phyloP scores from a whole-genome alignment of 768 basidiomycete genomes.

The Nidularia pulvinata region DNA sequence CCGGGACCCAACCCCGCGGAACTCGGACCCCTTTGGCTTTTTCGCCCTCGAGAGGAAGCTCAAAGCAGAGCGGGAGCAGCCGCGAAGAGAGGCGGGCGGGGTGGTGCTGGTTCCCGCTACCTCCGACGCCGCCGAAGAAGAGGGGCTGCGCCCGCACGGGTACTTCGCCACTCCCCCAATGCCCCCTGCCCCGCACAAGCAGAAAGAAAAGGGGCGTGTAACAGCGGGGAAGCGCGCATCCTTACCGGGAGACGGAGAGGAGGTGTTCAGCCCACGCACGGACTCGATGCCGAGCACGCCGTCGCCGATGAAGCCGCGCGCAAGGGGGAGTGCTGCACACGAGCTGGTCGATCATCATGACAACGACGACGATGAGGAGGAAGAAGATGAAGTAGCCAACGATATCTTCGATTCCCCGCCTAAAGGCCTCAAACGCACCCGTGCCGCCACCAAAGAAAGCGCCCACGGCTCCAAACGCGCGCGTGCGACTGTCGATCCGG shows the following conservation, averaged over 20 bases:
- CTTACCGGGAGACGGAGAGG: not conserved
- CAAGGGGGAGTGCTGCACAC: not conserved
- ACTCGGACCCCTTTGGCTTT: conserved; percentile 9
- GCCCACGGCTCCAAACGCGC: too few relatives aligned
- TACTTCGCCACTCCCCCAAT: not conserved
- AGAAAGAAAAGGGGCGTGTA: not conserved
- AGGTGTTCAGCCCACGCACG: not conserved
- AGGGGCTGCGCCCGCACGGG: not conserved
- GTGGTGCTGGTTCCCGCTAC: not conserved
- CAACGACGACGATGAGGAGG: not conserved
- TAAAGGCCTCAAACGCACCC: too few relatives aligned
- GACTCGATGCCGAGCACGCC: not conserved
- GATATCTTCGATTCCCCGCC: too few relatives aligned
- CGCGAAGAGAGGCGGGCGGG: not conserved
- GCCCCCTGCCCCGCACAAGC: not conserved
- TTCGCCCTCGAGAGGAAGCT: not conserved
- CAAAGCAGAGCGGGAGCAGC: not conserved
- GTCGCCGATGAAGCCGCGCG: not conserved
- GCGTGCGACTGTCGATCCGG: conserved; percentile 1
- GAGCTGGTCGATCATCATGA: not conserved
- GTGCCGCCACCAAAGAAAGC: too few relatives aligned
- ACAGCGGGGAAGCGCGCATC: too few relatives aligned
- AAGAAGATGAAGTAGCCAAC: not conserved
- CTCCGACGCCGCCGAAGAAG: not conserved
- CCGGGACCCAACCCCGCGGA: conserved; percentile 8